phyloP scores from a whole-genome alignment of 345 rosid genomes.

The Ceriops zippeliana region DNA sequence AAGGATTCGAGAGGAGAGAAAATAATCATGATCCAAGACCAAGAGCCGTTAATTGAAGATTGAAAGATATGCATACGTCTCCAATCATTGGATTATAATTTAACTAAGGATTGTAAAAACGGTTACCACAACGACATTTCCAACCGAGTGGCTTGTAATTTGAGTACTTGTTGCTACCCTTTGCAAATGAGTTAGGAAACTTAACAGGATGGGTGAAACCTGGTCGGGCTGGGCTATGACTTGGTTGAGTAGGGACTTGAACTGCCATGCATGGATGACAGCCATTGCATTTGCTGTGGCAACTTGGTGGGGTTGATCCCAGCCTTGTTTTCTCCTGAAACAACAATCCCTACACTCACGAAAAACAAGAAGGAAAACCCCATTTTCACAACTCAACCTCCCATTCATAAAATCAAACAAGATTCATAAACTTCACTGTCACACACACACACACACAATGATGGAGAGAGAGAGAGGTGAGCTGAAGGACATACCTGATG shows the following conservation, averaged over 20 bases:
- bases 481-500: slow-evolving; percentile 14
- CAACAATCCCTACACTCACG: slow-evolving; percentile 33
- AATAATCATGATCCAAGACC: too few relatives aligned
- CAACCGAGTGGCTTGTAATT: slow-evolving; percentile 94
- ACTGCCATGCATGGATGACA: slow-evolving; percentile 93
- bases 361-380: not conserved
- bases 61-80: too few relatives aligned
- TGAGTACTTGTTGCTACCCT: slow-evolving; percentile 52
- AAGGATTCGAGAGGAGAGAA: too few relatives aligned
- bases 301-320: slow-evolving; percentile 89
- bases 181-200: slow-evolving; percentile 24
- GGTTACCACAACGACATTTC: slow-evolving; percentile 77
- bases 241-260: slow-evolving; percentile 63
- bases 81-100: too few relatives aligned
- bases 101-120: slow-evolving; percentile 64
- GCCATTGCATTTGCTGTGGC: slow-evolving; percentile 76
- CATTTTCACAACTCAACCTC: not conserved
- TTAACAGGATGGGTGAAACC: not conserved
- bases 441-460: too few relatives aligned
- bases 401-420: not conserved
- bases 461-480: not conserved
- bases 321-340: slow-evolving; percentile 67
- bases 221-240: slow-evolving; percentile 20
- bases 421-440: too few relatives aligned
- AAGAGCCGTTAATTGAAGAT: too few relatives aligned